Conservation (phyloP, 2,329 filamentous ascomycete genomes). For the Penicillium sp. region DNA sequence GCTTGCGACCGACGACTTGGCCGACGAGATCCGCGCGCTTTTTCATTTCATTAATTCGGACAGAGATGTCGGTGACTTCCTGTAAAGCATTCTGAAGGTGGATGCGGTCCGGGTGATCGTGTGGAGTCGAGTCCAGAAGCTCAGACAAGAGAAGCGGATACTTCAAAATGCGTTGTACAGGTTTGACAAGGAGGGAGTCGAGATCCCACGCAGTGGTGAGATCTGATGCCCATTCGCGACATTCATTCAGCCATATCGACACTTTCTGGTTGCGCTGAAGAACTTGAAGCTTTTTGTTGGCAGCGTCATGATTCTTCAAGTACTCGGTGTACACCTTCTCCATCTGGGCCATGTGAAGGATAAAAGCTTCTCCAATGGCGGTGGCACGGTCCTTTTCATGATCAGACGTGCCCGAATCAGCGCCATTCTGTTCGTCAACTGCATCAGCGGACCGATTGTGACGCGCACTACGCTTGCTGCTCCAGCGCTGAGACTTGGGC, state of each 20-base stretch:
- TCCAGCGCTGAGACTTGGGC: conserved; percentile 57
- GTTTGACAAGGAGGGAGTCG: conserved; percentile 95
- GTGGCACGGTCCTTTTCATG: conserved; percentile 63
- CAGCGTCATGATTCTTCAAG: conserved; percentile 66
- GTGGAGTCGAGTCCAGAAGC: conserved; percentile 76
- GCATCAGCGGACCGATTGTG: conserved; percentile 42
- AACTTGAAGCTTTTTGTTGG: conserved; percentile 62
- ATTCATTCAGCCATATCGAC: conserved; percentile 85
- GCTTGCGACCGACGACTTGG: conserved; percentile 81
- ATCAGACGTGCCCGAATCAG: conserved; percentile 44
- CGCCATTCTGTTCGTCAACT: conserved; percentile 34
- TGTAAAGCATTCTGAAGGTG: conserved; percentile 72
- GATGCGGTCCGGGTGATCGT: conserved; percentile 79
- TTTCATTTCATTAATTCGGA: conserved; percentile 88
- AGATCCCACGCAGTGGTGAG: conserved; percentile 93
- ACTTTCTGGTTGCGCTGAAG: conserved; percentile 61
- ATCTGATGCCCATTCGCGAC: conserved; percentile 87
- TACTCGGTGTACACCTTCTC: conserved; percentile 68
- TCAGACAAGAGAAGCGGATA: conserved; percentile 86
- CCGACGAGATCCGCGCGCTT: conserved; percentile 92
- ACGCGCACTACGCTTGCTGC: conserved; percentile 54
- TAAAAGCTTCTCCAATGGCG: conserved; percentile 62
- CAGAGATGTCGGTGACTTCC: conserved; percentile 64
- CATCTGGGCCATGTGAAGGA: conserved; percentile 60
- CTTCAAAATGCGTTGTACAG: conserved; percentile 90